Percentiles rank a stretch among this genome's conserved stretches.
Evolutionary conservation across 441 rosid species (phyloP).

Genomic region (Gossypium laxum): DNA sequence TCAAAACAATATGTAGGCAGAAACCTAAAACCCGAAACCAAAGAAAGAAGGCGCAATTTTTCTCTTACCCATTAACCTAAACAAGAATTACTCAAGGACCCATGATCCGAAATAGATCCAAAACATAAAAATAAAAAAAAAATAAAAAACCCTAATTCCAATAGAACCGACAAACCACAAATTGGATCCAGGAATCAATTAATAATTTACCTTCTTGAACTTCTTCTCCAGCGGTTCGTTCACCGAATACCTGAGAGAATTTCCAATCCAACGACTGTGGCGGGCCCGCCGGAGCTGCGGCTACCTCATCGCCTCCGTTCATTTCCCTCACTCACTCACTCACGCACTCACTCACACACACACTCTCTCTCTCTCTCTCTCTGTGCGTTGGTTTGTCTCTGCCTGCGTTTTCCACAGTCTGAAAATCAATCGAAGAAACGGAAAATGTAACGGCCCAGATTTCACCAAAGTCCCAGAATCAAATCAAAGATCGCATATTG

Average conservation of each 20-base stretch:
- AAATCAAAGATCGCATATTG: conserved; percentile 20
- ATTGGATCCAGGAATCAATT: conserved; percentile 8
- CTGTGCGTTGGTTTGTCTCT: not conserved
- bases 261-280: conserved; percentile 53
- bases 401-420: conserved; percentile 13
- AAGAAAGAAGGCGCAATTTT: not conserved
- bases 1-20: not conserved
- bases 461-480: conserved; percentile 15
- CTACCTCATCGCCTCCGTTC: conserved; percentile 48
- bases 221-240: conserved; percentile 64
- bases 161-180: not conserved
- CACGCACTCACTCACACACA: not conserved
- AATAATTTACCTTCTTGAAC: conserved; percentile 50
- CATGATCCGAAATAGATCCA: conserved; percentile 42
- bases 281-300: conserved; percentile 30
- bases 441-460: conserved; percentile 17
- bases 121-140: conserved; percentile 10
- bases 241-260: conserved; percentile 69
- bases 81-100: conserved; percentile 20
- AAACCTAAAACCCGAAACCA: not conserved
- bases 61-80: conserved; percentile 23
- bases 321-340: conserved; percentile 19
- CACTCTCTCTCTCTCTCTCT: not conserved
- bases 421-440: conserved; percentile 14
- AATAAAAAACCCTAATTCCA: conserved; percentile 9